A percentile compares a stretch with the other conserved stretches of the same genome.
Evolutionary conservation across 176 grass and related monocot species (phyloP).

Genomic region (Coix lacrymajobi): DNA sequence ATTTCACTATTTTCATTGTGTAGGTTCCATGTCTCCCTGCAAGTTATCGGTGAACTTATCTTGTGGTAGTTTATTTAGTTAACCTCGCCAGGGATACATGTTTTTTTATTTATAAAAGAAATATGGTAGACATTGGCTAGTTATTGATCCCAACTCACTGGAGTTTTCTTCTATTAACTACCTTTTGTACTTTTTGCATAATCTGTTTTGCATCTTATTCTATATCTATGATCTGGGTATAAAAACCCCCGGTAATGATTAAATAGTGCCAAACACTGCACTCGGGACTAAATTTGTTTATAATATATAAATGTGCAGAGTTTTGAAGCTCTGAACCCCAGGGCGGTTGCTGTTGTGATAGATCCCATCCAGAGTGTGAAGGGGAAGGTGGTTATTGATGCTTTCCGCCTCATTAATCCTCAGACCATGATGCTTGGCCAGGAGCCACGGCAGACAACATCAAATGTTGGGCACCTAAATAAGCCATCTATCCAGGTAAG

Average conservation of each 20-base stretch:
- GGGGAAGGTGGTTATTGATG: conserved; percentile 98
- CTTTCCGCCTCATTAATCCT: conserved; percentile 96
- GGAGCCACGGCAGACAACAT: conserved; percentile 93
- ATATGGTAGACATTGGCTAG: neutral
- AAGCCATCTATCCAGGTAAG: conserved; percentile 96
- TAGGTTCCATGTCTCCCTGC: neutral
- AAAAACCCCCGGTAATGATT: neutral
- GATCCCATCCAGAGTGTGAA: conserved; percentile 99
- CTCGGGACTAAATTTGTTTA: neutral
- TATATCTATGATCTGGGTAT: neutral
- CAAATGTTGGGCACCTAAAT: conserved; percentile 98
- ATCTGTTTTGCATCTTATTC: neutral
- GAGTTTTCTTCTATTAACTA: neutral
- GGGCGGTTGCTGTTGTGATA: conserved; percentile 93
- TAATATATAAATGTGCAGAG: conserved; percentile 59
- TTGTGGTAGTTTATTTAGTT: neutral
- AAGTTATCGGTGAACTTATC: neutral
- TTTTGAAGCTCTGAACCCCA: conserved; percentile 96
- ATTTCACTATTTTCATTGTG: neutral
- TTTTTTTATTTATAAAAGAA: too few relatives aligned
- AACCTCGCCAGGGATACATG: neutral
- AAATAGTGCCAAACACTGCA: neutral
- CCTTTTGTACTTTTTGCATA: neutral
- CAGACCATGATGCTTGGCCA: conserved; percentile 99
- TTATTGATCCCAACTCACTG: neutral